A percentile compares a stretch with the other conserved stretches of the same genome.
These are phyloP conservation scores for Pyrenochaeta sp. DNA, from an alignment of 2,329 filamentous ascomycete genomes.

Conservation along the genomic window DNA sequence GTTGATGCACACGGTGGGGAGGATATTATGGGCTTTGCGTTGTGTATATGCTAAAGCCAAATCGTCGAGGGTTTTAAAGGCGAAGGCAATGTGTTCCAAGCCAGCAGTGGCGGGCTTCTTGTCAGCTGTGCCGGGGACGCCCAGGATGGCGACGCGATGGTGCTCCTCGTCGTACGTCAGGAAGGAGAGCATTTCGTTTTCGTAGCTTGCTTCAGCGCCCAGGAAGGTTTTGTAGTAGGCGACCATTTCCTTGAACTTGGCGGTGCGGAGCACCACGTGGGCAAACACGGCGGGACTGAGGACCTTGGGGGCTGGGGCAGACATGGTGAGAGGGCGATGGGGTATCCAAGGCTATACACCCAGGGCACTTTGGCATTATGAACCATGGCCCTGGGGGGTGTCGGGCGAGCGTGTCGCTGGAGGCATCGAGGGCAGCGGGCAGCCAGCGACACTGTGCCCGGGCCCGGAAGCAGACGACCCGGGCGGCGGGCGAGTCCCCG, in stretches of 20 bases:
- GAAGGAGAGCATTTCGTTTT: conserved; percentile 44
- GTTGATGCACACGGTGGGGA: conserved; percentile 55
- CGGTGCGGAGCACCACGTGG: conserved; percentile 39
- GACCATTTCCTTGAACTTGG: conserved; percentile 39
- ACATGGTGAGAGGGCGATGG: too few species aligned
- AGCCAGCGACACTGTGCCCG: too few species aligned
- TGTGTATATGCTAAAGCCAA: conserved; percentile 49
- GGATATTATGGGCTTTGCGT: conserved; percentile 46
- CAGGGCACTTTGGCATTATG: too few species aligned
- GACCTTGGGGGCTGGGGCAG: too few species aligned
- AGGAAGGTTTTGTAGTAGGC: conserved; percentile 51
- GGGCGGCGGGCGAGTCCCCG: too few species aligned
- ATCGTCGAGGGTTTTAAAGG: conserved; percentile 46
- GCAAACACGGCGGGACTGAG: conserved; percentile 26
- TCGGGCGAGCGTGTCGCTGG: too few species aligned
- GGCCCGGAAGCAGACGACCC: too few species aligned
- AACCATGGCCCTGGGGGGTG: too few species aligned
- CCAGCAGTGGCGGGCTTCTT: conserved; percentile 37
- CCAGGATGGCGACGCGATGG: conserved; percentile 56
- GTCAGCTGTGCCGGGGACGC: conserved; percentile 28
- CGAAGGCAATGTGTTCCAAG: conserved; percentile 54
- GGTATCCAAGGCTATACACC: too few species aligned
- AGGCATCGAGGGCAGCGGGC: too few species aligned
- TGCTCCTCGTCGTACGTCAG: conserved; percentile 58
- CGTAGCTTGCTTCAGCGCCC: conserved; percentile 36